Conservation (phyloP, 106 monocot species). For the Amphibolis antarctica region DNA sequence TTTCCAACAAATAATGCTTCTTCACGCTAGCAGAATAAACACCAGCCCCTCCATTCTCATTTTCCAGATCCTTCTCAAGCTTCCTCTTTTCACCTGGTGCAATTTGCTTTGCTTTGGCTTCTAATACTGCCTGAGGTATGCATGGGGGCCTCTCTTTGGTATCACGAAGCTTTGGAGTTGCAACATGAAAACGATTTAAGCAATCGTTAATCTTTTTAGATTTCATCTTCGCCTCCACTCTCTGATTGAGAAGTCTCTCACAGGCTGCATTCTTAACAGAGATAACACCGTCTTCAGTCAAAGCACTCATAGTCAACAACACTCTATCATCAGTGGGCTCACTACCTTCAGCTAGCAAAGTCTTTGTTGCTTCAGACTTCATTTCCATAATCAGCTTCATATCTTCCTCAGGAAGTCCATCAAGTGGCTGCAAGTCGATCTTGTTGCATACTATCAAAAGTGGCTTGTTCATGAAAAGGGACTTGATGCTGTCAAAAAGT, state of each 20-base stretch:
- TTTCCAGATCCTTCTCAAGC: constrained; percentile 83
- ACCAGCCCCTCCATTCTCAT: constrained; percentile 95
- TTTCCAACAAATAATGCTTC: constrained; percentile 71
- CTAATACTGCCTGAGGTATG: constrained; percentile 75
- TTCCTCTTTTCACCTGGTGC: constrained; percentile 47
- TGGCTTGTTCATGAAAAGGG: constrained; percentile 86
- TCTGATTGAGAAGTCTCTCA: constrained; percentile 67
- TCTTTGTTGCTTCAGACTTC: constrained; percentile 76
- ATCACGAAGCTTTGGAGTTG: constrained; percentile 82
- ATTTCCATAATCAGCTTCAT: constrained; percentile 78
- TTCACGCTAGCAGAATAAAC: constrained; percentile 88
- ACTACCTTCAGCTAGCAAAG: constrained; percentile 10
- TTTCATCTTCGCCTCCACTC: constrained; percentile 83
- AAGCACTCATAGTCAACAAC: too few relatives aligned
- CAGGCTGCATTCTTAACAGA: constrained; percentile 85
- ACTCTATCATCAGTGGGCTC: not conserved
- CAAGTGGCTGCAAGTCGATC: constrained; percentile 86
- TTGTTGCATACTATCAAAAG: constrained; percentile 89
- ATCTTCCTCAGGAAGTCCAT: constrained; percentile 71
- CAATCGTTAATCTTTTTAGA: constrained; percentile 16
- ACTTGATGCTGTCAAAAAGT: constrained; percentile 87
- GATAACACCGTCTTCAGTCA: constrained; percentile 69
- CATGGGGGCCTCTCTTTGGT: constrained; percentile 76
- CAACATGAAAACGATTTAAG: constrained; percentile 90
- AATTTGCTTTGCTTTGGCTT: constrained; percentile 39